Base-by-base conservation (phyloP, 1,139 yeast species). In the Petasospora rhodanensis region DNA sequence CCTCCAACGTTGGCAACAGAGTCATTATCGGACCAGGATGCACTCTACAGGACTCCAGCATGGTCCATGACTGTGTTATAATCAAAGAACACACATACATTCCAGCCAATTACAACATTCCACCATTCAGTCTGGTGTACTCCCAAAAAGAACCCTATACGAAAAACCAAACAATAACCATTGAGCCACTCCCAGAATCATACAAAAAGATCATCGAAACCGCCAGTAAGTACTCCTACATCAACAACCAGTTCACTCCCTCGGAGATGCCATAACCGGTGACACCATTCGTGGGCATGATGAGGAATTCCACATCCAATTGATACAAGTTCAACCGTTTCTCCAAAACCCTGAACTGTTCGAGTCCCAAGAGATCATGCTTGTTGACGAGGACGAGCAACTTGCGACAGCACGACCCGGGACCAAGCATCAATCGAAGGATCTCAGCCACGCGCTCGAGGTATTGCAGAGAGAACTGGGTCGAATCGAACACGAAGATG, bases 41-140 rank as follows among this genome's bases (percentile, higher is more conserved):
- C 38, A 31, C 38, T 0, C 42, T 73, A 16, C 63, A 72, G 8
- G 61, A 65, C 38, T 58, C 66, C 33, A 61, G 71, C 6, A 66
- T 76, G n/a, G 59, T 82, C 20, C 73, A 76, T 43, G 87, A 80
- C 46, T 76, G 84, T 45, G 79, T 78, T 24, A 51, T 73, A 9
- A 61, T 82, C 3, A 66, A 66, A 13, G 61, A 63, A 22, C 66
- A 66, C 14, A 61, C 79, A 0, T 58, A 55, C 5, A 52, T 82
- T 2, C 84, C 89, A 0, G 68, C 75, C 2, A 64, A 66, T 38
- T 58, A 65, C 41, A 76, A 76, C 22, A 63, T 81, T 8, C 80
- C 86, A 2, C 81, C 87, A 0, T 76, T 64, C 43, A 68, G 79
- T 32, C 57, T 66, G 24, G 82, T 78, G 5, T 51, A 59, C 5